Conservation (phyloP, 345 rosid genomes). For the Corchorus olitorius region DNA sequence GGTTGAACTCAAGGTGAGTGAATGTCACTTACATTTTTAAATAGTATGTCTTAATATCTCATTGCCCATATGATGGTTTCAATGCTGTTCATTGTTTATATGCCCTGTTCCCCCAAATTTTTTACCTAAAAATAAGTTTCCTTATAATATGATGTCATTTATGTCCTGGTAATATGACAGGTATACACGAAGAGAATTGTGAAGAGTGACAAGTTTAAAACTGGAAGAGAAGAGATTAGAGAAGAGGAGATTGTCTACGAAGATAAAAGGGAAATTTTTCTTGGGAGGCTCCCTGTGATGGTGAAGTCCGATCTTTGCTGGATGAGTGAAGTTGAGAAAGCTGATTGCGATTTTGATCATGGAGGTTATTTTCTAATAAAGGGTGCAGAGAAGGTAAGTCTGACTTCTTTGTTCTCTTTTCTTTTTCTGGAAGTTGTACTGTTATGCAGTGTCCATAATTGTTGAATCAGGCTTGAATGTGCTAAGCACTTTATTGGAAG, state of each 20-base stretch:
- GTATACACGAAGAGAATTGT: conserved; percentile 49
- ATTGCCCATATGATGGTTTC: background rate
- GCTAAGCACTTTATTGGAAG: background rate
- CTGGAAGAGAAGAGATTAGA: conserved; percentile 61
- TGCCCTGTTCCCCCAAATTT: background rate
- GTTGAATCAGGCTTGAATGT: background rate
- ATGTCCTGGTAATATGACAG: conserved; percentile 39
- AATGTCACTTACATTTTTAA: background rate
- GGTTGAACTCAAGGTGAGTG: conserved; percentile 67
- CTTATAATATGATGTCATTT: conserved; percentile 6
- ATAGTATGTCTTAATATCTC: background rate
- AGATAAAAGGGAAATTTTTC: conserved; percentile 50
- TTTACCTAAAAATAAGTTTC: background rate
- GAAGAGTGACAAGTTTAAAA: conserved; percentile 78
- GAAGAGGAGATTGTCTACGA: conserved; percentile 38
- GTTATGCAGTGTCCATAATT: background rate
- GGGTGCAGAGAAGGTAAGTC: conserved; percentile 87
- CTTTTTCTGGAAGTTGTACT: background rate
- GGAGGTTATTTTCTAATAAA: conserved; percentile 90
- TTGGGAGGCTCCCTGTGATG: conserved; percentile 92
- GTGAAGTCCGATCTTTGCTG: conserved; percentile 82
- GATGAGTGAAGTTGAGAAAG: conserved; percentile 52
- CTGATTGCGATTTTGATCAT: conserved; percentile 87
- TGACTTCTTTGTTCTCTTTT: background rate
- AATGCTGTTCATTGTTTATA: background rate